Evolutionary conservation across 2,329 filamentous ascomycete species (phyloP).

Genomic region (Endoconidiophora laricicola): DNA sequence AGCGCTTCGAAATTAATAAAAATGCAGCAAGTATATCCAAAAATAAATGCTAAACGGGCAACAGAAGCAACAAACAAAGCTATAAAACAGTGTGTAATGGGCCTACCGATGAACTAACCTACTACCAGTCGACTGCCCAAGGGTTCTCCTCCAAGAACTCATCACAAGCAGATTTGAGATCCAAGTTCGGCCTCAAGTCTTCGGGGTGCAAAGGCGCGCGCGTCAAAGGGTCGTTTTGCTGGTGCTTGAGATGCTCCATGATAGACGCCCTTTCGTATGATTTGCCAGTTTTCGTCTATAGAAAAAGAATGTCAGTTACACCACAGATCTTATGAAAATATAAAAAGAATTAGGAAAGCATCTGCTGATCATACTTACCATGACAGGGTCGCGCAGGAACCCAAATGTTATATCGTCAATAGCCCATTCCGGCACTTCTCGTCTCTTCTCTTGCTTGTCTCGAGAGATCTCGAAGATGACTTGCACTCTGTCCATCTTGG

Average conservation of each 20-base stretch:
- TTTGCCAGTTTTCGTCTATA: constrained; percentile 63
- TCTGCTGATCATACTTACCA: constrained; percentile 24
- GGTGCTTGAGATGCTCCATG: constrained; percentile 65
- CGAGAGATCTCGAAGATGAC: constrained; percentile 37
- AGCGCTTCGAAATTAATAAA: too few relatives aligned
- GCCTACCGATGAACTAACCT: background rate
- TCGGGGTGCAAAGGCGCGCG: constrained; percentile 50
- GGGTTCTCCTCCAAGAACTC: constrained; percentile 77
- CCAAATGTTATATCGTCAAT: constrained; percentile 62
- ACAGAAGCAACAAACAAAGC: background rate
- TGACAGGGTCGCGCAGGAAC: constrained; percentile 55
- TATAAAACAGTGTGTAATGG: background rate
- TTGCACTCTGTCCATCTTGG: constrained; percentile 29
- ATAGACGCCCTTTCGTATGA: constrained; percentile 81
- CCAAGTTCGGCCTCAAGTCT: constrained; percentile 69
- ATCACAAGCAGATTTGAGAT: constrained; percentile 63
- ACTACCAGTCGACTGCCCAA: constrained; percentile 81
- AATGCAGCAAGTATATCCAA: background rate
- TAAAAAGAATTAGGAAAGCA: background rate
- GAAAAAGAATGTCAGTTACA: constrained; percentile 12
- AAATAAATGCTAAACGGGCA: background rate
- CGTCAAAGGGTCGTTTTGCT: constrained; percentile 66
- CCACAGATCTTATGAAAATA: background rate
- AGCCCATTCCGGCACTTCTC: constrained; percentile 57
- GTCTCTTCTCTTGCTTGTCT: constrained; percentile 25